Conservation (phyloP, 2,329 filamentous ascomycete species). For the Ophiostoma novo-ulmi region DNA sequence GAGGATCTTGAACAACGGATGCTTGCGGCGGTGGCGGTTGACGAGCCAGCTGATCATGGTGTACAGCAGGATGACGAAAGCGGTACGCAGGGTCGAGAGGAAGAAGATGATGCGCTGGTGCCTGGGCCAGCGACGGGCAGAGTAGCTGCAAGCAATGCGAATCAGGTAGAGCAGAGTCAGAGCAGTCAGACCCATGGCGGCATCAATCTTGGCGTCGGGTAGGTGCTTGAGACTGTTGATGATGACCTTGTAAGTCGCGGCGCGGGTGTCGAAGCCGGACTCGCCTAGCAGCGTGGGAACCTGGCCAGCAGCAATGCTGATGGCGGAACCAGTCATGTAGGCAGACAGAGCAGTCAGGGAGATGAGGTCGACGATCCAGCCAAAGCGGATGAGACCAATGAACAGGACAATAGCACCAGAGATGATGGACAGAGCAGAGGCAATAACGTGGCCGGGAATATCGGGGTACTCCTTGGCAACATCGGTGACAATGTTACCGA, state of each 20-base stretch:
- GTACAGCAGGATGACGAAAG: constrained; percentile 86
- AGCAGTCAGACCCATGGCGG: constrained; percentile 81
- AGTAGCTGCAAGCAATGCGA: constrained; percentile 57
- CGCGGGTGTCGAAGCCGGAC: constrained; percentile 56
- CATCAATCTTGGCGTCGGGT: constrained; percentile 63
- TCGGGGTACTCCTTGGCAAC: constrained; percentile 54
- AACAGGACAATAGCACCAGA: constrained; percentile 70
- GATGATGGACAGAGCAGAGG: constrained; percentile 72
- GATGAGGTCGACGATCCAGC: constrained; percentile 91
- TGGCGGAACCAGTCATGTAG: constrained; percentile 93
- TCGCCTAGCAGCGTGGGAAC: constrained; percentile 78
- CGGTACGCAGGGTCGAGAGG: constrained; percentile 80
- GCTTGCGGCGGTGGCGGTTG: constrained; percentile 60
- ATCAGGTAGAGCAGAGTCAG: constrained; percentile 72
- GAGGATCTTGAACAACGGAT: constrained; percentile 69
- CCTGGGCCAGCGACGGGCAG: constrained; percentile 63
- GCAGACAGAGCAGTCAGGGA: constrained; percentile 84
- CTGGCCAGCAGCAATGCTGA: constrained; percentile 83
- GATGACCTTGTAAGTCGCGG: constrained; percentile 72
- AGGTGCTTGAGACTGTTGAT: constrained; percentile 77
- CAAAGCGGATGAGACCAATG: constrained; percentile 72
- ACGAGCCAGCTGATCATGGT: constrained; percentile 84
- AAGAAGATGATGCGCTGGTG: constrained; percentile 80
- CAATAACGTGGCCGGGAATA: constrained; percentile 60
- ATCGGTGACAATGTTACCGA: constrained; percentile 71